Base-by-base conservation (phyloP, 2,329 filamentous ascomycete genomes). In the Ophiognomonia clavigignenti-juglandacearum region DNA sequence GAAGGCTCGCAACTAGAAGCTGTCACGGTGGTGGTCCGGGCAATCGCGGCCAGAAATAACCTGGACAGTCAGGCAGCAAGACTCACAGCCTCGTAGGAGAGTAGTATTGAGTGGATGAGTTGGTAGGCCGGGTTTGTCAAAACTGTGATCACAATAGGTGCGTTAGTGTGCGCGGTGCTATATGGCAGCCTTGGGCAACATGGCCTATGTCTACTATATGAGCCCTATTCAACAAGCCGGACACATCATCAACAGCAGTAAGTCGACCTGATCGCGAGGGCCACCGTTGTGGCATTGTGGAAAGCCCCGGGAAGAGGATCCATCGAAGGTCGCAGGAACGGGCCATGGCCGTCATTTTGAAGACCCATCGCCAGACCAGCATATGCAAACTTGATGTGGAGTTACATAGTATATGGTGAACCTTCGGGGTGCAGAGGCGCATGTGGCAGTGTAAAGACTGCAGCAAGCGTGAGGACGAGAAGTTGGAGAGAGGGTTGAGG, bases 31-130 rank as follows among this genome's bases (percentile, higher is more conserved):
- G n/a, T n/a, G n/a, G n/a, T n/a, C n/a, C n/a, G n/a, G n/a, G n/a
- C n/a, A n/a, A n/a, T n/a, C n/a, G n/a, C n/a, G n/a, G n/a, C n/a
- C n/a, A n/a, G n/a, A n/a, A n/a, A n/a, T n/a, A n/a, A n/a, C n/a
- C n/a, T n/a, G n/a, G n/a, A n/a, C n/a, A n/a, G n/a, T n/a, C 45
- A 51, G 49, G 49, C 49, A 51, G 26, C 49, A 39, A 44, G 39
- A 26, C 37, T 45, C 45, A 49, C 49, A 48, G 49, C 49, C 45
- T 49, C 42, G 32, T 24, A 8, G 26, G 10, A 23, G 26, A 39
- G 24, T 37, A 20, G 23, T 40, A 23, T 32, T 43, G 34, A 24
- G 29, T 29, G 35, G 24, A 13, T 7, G 27, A 35, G 32, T n/a
- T n/a, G n/a, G 27, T 35, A 24, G 40, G 34, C 40, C 24, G 40